phyloP scores from a whole-genome alignment of 768 basidiomycete species.

The Mycena leptocephala region DNA sequence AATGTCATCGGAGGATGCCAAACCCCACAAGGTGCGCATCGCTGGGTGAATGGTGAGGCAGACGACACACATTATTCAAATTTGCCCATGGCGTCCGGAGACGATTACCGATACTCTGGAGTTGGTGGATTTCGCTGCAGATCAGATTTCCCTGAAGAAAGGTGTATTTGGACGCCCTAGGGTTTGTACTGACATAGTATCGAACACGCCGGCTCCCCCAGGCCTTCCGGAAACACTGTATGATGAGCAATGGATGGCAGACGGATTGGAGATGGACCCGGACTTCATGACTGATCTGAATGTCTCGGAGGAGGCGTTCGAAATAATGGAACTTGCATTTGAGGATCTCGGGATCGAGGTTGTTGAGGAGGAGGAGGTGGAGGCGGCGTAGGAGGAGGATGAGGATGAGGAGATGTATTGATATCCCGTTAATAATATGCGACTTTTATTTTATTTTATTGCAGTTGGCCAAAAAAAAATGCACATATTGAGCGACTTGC shows the following conservation, averaged over 20 bases:
- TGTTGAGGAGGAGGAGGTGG: no score
- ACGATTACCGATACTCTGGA: neutral
- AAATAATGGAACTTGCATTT: neutral
- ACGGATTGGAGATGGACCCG: neutral
- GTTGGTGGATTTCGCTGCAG: neutral
- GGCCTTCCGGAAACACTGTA: slow-evolving; percentile 5
- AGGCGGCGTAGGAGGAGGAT: no score
- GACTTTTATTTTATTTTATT: no score
- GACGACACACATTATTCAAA: neutral
- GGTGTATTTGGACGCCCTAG: neutral
- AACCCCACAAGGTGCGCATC: neutral
- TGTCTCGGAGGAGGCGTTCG: slow-evolving; percentile 1
- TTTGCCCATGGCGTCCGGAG: slow-evolving; percentile 6
- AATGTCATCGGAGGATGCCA: neutral
- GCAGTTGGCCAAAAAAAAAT: no score
- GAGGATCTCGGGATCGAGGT: neutral
- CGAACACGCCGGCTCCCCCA: neutral
- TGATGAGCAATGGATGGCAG: slow-evolving; percentile 7
- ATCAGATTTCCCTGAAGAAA: neutral
- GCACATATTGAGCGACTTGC: neutral
- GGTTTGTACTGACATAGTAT: neutral
- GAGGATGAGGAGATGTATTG: neutral
- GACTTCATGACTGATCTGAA: neutral
- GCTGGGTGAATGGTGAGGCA: neutral
- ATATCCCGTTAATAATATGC: neutral